These are phyloP conservation scores for Mixia osmundae DNA, from an alignment of 1,284 basidiomycete genomes.

Conservation along the genomic window DNA sequence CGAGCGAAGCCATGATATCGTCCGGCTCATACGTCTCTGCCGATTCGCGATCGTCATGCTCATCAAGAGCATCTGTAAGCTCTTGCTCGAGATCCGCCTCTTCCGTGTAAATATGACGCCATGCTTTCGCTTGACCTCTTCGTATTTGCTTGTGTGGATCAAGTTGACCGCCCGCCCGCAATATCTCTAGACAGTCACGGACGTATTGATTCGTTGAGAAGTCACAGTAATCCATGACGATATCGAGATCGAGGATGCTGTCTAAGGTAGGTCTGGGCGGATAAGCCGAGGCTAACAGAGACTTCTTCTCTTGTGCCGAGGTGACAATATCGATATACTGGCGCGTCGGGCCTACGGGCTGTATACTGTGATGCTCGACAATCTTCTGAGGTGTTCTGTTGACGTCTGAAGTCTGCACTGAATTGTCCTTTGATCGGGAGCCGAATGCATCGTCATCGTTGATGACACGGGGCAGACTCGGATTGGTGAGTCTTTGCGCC, in stretches of 20 bases:
- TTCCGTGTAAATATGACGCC: conserved; percentile 42
- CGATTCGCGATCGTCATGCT: neutral
- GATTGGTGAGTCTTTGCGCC: too few relatives aligned
- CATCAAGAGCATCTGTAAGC: neutral
- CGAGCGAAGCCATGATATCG: conserved; percentile 7
- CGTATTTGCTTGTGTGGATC: conserved; percentile 37
- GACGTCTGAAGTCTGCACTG: too few relatives aligned
- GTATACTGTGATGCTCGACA: conserved; percentile 25
- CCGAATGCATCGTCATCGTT: neutral
- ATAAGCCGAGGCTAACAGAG: conserved; percentile 21
- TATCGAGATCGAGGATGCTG: conserved; percentile 60
- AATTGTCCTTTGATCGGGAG: conserved; percentile 8
- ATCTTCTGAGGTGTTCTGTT: conserved; percentile 3
- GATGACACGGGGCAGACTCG: conserved; percentile 3
- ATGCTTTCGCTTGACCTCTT: conserved; percentile 34
- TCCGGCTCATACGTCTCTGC: neutral
- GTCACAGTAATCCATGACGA: conserved; percentile 69
- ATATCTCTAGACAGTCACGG: conserved; percentile 47
- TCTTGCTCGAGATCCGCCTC: conserved; percentile 23
- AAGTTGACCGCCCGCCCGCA: conserved; percentile 39
- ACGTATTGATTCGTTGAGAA: conserved; percentile 51
- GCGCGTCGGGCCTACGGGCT: conserved; percentile 38
- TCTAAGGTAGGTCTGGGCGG: conserved; percentile 61
- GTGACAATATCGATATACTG: conserved; percentile 33
- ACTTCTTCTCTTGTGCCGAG: conserved; percentile 40